Evolutionary conservation across 192 early-diverging fungal species (phyloP).

Genomic region (Rhizophlyctis rosea): DNA sequence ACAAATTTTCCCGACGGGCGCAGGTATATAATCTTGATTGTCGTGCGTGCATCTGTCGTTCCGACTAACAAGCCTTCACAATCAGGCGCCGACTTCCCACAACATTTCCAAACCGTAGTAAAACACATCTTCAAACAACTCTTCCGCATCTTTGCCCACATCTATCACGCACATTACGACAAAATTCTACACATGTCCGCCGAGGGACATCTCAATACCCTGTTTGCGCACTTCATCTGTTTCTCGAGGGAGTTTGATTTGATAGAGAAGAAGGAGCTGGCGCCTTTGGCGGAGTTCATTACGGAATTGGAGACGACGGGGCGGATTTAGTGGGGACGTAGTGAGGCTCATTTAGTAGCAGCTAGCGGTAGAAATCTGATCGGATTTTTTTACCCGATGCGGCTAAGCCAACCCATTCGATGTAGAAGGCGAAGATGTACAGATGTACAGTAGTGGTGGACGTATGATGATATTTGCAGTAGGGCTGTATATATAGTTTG

Average conservation of each 20-base stretch:
- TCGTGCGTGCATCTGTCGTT: not conserved
- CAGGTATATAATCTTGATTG: slow-evolving; percentile 43
- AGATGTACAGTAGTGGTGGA: too few species aligned
- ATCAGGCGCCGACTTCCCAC: slow-evolving; percentile 81
- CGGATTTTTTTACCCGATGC: too few species aligned
- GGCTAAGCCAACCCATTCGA: too few species aligned
- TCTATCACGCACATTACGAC: slow-evolving; percentile 89
- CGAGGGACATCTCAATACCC: slow-evolving; percentile 90
- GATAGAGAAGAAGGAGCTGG: slow-evolving; percentile 85
- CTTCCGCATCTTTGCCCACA: slow-evolving; percentile 88
- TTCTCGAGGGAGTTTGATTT: slow-evolving; percentile 93
- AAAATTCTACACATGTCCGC: slow-evolving; percentile 76
- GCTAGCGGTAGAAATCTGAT: too few species aligned
- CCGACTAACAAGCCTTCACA: too few species aligned
- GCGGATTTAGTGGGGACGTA: slow-evolving; percentile 14
- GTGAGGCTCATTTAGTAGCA: too few species aligned
- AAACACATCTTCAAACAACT: slow-evolving; percentile 79
- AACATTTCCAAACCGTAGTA: slow-evolving; percentile 66
- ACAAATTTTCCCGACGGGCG: slow-evolving; percentile 87
- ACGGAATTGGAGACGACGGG: slow-evolving; percentile 28
- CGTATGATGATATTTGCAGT: too few species aligned
- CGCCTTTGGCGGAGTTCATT: slow-evolving; percentile 78
- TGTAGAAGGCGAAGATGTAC: too few species aligned
- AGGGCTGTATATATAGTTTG: too few species aligned
- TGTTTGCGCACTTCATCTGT: slow-evolving; percentile 93